Evolutionary conservation across 768 basidiomycete genomes (phyloP), one percentile per base, ranked within the genome.

Genomic region (Phlebiopsis flavidoalba): DNA sequence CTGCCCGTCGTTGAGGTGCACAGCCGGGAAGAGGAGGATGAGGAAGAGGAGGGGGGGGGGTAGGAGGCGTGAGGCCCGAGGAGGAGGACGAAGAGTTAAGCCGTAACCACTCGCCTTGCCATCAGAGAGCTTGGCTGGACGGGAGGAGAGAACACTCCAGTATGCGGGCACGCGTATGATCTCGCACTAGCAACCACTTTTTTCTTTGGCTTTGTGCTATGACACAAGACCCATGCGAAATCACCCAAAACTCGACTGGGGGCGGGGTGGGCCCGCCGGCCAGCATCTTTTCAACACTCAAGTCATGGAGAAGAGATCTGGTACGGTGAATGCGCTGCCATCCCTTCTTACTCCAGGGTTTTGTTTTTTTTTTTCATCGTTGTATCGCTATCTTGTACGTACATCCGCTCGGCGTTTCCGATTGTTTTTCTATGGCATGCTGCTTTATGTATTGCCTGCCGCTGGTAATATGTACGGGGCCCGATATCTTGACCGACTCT

Each of bases 1-100:
- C 92, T 17, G 88, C 93, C n/a, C 51, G 91, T 95, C 11, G 87
- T 93, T 53, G 91, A 93, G 76, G 83, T n/a, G n/a, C 86, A 58
- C 78, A 76, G 64, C n/a, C 86, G 83, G 76, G 87, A 90, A 63
- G 85, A 87, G 12, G 89, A 86, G 58, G 83, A 84, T 0, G 90
- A 91, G 0, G 89, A 87, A 0, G 89, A 88, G 8, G 90, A 87
- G 0, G 89, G 85, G 1, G 88, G 83, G 17, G 88, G 80, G 19
- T 87, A 83, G 31, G 88, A 79, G 48, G 77, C 71, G n/a, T 24
- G 84, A 79, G 56, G 84, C 82, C n/a, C 62, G 83, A 82, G 36
- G 86, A 82, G 36, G 86, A 65, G 66, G 62, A 43, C 12, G 40
- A 43, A 8, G 66, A 63, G 53, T n/a, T 59, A 63, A 46, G 40